phyloP scores from a whole-genome alignment of 2,329 filamentous ascomycete species.

The Trichoderma guizhouense region DNA sequence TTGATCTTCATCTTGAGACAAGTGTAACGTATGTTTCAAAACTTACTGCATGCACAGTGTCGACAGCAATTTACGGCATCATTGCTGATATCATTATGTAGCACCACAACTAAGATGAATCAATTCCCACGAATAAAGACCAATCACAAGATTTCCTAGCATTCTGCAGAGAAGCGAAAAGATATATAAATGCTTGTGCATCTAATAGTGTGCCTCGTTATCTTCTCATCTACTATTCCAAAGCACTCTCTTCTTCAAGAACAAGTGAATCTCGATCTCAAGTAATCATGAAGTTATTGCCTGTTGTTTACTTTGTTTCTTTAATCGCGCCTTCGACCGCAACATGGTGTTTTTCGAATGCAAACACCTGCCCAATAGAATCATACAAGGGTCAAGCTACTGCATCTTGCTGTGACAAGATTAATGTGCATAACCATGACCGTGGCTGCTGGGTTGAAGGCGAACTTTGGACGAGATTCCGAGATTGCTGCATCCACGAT shows the following conservation, averaged over 20 bases:
- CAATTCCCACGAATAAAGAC: background rate
- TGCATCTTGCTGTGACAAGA: background rate
- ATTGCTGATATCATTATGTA: background rate
- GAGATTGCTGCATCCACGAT: background rate
- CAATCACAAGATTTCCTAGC: background rate
- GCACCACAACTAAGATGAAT: background rate
- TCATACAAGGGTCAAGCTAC: background rate
- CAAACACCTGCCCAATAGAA: background rate
- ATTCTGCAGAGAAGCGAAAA: no score
- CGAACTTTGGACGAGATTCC: background rate
- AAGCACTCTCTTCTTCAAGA: background rate
- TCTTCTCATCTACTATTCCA: background rate
- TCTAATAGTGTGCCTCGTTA: background rate
- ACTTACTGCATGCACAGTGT: background rate
- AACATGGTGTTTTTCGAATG: background rate
- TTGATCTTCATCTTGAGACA: background rate
- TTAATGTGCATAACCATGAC: background rate
- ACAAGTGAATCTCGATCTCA: background rate
- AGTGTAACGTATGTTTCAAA: background rate
- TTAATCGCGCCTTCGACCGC: background rate
- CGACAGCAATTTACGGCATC: background rate
- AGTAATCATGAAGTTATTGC: background rate
- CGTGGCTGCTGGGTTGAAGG: background rate
- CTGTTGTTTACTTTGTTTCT: background rate
- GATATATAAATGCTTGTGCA: background rate